These are phyloP conservation scores for Linnemannia schmuckeri DNA, from an alignment of 192 early-diverging fungal genomes.

Conservation along the genomic window DNA sequence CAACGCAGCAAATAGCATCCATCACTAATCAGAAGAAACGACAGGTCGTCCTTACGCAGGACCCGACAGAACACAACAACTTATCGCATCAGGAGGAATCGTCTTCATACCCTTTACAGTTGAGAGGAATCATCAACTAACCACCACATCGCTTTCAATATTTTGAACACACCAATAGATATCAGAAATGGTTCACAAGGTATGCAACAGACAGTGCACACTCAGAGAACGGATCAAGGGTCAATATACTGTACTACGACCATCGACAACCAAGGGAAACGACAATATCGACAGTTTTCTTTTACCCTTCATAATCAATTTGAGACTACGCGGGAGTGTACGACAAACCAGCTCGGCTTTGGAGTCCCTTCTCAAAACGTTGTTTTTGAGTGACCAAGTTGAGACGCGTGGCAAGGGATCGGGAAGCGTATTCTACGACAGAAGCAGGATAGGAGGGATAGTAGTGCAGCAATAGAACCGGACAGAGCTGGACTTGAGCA, in stretches of 20 bases:
- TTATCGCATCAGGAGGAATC: neutral
- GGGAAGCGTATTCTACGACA: neutral
- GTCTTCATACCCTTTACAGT: neutral
- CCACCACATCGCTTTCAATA: neutral
- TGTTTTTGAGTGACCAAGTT: neutral
- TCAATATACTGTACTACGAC: neutral
- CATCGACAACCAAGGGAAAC: neutral
- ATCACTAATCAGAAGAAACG: neutral
- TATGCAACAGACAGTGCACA: constrained; percentile 12
- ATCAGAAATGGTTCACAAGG: constrained; percentile 63
- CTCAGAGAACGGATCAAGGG: neutral
- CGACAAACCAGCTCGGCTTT: neutral
- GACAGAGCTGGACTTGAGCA: neutral
- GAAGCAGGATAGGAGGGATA: neutral
- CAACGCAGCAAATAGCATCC: neutral
- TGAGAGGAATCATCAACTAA: constrained; percentile 11
- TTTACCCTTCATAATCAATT: neutral
- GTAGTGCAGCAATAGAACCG: neutral
- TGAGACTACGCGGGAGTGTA: neutral
- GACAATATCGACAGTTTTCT: neutral
- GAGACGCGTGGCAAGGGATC: neutral
- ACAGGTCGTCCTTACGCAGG: neutral
- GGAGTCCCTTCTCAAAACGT: neutral
- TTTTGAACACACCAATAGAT: constrained; percentile 20
- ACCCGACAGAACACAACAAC: neutral